Evolutionary conservation across 1,284 basidiomycete genomes (phyloP), one percentile per base, ranked within the genome.

Genomic region (Ganoderma boninense): DNA sequence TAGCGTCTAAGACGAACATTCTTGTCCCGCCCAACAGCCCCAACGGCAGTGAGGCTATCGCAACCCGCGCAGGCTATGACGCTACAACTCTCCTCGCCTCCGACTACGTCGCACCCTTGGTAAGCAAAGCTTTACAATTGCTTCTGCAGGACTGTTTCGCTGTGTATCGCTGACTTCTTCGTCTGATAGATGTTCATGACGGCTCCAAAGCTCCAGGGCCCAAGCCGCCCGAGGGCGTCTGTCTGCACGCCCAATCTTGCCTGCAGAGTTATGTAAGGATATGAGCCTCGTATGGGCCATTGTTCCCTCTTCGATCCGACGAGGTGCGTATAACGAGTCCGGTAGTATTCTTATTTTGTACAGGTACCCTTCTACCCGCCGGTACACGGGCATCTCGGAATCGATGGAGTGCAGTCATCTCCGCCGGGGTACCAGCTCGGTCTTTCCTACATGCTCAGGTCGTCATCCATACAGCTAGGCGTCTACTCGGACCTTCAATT

Each of bases 41-140:
- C 26, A n/a, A 38, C 40, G 32, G 32, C 32, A 32, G 5, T 46
- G 63, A 54, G 63, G 35, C n/a, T 64, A 35, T 57, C 49, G 32
- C 46, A 26, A 49, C 35, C 35, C n/a, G 5, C 26, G 20, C 64
- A 35, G 35, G 63, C 49, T 4, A 65, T 65, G 64, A 65, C 54
- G 64, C 54, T 40, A 65, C 42, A 18, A 26, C 42, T 46, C 42
- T 54, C 29, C 57, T 69, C 18, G 23, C 59, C 2, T 60, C 59
- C 63, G 67, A 43, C 35, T 11, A 18, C 29, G 26, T 62, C 63
- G 63, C 67, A 40, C 7, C 56, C 35, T 60, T 69, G 62, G 66
- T 67, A 61, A 67, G 66, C 66, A 62, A 46, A 29, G 11, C 23
- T 44, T 62, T 57, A 35, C 54, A 35, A 20, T 57, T 29, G 29